Percentiles rank a stretch among this genome's conserved stretches.
phyloP scores from a whole-genome alignment of 1,139 yeast species.

The Citeromyces siamensis region DNA sequence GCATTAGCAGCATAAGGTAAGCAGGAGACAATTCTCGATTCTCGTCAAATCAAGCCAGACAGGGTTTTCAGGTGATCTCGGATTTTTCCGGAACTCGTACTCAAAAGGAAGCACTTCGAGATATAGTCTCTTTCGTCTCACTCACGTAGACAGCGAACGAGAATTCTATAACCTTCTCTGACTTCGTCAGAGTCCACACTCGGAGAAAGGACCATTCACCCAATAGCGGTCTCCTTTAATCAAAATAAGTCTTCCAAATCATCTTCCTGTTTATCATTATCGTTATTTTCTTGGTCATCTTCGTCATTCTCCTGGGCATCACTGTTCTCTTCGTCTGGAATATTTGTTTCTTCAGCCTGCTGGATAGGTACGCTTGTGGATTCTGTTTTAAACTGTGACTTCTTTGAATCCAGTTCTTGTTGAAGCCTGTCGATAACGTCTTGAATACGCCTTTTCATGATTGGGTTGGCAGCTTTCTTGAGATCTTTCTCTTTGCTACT shows the following conservation, averaged over 20 bases:
- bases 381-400: constrained; percentile 45
- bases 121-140: too few relatives aligned
- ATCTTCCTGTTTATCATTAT: constrained; percentile 20
- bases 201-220: too few relatives aligned
- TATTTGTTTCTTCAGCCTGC: constrained; percentile 8
- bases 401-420: constrained; percentile 75
- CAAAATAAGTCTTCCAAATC: constrained; percentile 30
- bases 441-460: constrained; percentile 77
- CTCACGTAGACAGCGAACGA: too few relatives aligned
- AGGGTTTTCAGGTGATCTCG: too few relatives aligned
- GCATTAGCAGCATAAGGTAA: too few relatives aligned
- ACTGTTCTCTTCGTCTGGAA: constrained; percentile 12
- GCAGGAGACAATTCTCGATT: too few relatives aligned
- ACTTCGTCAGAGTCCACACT: too few relatives aligned
- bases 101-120: too few relatives aligned
- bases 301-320: constrained; percentile 15
- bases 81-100: too few relatives aligned
- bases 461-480: constrained; percentile 71
- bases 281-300: constrained; percentile 15
- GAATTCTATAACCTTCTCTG: too few relatives aligned
- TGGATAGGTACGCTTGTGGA: constrained; percentile 18
- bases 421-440: constrained; percentile 72
- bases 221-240: too few relatives aligned
- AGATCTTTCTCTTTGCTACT: constrained; percentile 65
- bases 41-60: too few relatives aligned